These are phyloP conservation scores for Oryza punctata DNA, from an alignment of 176 grass and related monocot species.

Conservation along the genomic window DNA sequence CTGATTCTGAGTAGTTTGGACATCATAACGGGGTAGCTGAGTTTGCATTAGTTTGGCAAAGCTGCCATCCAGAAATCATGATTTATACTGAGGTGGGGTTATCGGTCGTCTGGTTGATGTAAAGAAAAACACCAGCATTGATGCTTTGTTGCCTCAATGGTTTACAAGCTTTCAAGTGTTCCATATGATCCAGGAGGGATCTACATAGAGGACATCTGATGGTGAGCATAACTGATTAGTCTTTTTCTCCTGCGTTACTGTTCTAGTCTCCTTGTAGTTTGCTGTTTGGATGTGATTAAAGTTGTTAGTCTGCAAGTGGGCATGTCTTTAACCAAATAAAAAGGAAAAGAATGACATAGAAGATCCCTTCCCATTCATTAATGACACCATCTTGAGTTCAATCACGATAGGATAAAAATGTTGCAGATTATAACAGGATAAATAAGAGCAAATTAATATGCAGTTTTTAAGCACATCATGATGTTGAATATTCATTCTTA, in stretches of 20 bases:
- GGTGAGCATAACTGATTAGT: conserved; percentile 38
- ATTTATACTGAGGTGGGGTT: conserved; percentile 36
- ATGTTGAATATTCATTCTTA: neutral
- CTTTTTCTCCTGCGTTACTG: conserved; percentile 7
- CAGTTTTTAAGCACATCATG: neutral
- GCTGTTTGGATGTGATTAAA: conserved; percentile 4
- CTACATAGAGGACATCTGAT: conserved; percentile 46
- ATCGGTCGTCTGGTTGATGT: conserved; percentile 51
- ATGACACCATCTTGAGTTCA: neutral
- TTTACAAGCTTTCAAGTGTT: conserved; percentile 44
- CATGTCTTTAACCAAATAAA: neutral
- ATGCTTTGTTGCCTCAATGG: conserved; percentile 56
- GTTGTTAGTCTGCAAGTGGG: neutral
- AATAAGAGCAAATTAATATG: conserved; percentile 29
- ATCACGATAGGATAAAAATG: neutral
- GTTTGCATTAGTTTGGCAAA: conserved; percentile 48
- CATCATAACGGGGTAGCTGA: conserved; percentile 35
- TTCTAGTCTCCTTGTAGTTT: neutral
- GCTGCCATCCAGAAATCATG: conserved; percentile 43
- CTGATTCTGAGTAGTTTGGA: conserved; percentile 74
- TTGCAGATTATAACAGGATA: neutral
- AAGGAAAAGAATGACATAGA: neutral
- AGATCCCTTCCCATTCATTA: neutral
- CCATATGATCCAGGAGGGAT: conserved; percentile 47
- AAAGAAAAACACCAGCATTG: conserved; percentile 37